Conservation (phyloP, 2,329 filamentous ascomycete genomes). For the Aspergillus uvarum region DNA sequence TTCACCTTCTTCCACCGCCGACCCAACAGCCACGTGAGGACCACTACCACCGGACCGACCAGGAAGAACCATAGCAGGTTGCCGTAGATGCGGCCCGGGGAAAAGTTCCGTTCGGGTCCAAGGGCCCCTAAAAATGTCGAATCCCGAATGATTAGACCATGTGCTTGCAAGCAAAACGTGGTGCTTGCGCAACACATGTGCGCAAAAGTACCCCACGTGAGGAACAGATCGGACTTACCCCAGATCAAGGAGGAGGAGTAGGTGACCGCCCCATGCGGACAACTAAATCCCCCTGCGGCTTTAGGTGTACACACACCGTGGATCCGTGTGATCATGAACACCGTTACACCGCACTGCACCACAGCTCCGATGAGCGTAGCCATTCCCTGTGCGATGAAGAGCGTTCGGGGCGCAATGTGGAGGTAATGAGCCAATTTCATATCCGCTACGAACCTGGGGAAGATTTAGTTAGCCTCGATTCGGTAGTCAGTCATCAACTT, state of each 20-base stretch:
- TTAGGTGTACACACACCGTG: conserved; percentile 54
- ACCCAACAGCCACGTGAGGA: conserved; percentile 60
- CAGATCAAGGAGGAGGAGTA: conserved; percentile 71
- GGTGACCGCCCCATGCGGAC: conserved; percentile 58
- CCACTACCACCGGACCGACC: conserved; percentile 61
- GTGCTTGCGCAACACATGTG: neutral
- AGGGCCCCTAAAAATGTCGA: conserved; percentile 50
- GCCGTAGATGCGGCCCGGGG: conserved; percentile 60
- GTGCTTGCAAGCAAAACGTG: neutral
- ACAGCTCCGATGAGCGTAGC: conserved; percentile 52
- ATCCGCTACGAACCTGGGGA: conserved; percentile 60
- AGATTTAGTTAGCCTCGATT: neutral
- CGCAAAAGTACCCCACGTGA: neutral
- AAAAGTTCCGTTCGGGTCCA: conserved; percentile 68
- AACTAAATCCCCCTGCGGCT: conserved; percentile 59
- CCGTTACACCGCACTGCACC: conserved; percentile 52
- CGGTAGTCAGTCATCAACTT: neutral
- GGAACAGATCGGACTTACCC: conserved; percentile 45
- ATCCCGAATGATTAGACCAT: neutral
- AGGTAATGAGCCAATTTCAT: conserved; percentile 61
- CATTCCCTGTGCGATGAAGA: conserved; percentile 53
- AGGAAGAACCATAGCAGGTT: conserved; percentile 71
- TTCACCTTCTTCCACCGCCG: conserved; percentile 61
- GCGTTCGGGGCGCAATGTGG: conserved; percentile 48
- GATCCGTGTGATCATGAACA: conserved; percentile 51